Percentiles rank a stretch among this genome's conserved stretches.
These are phyloP conservation scores for Calonectria hongkongensis DNA, from an alignment of 2,329 filamentous ascomycete species.

Conservation along the genomic window DNA sequence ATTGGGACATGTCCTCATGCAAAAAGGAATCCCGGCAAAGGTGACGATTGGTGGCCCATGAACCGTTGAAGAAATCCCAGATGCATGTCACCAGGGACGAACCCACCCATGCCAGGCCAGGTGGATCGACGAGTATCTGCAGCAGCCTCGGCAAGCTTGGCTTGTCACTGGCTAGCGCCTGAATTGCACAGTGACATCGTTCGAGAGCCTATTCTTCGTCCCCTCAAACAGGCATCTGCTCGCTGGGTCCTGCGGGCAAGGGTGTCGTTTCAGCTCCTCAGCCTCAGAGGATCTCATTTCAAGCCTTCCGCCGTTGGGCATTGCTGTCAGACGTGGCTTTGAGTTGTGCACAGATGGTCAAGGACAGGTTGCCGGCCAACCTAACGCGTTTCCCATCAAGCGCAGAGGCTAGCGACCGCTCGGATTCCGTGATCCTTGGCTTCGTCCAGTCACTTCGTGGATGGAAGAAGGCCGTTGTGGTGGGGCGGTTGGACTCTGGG, in stretches of 20 bases:
- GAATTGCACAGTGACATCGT: constrained; percentile 19
- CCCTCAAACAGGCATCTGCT: not conserved
- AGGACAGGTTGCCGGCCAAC: not conserved
- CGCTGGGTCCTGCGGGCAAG: constrained; percentile 11
- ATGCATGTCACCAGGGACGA: constrained; percentile 21
- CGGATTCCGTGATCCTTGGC: constrained; percentile 8
- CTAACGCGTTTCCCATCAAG: constrained; percentile 5
- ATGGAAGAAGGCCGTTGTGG: constrained; percentile 19
- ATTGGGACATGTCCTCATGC: constrained; percentile 8
- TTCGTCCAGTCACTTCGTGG: constrained; percentile 23
- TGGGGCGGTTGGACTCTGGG: constrained; percentile 10
- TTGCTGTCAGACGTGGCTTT: constrained; percentile 27
- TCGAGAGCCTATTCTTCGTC: constrained; percentile 20
- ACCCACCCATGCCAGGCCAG: not conserved
- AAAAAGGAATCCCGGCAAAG: not conserved
- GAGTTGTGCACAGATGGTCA: constrained; percentile 5
- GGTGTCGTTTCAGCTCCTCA: constrained; percentile 39
- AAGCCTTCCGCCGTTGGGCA: constrained; percentile 21
- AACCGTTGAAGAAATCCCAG: constrained; percentile 17
- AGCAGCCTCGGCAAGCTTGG: constrained; percentile 11
- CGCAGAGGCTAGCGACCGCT: constrained; percentile 6
- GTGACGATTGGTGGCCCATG: not conserved
- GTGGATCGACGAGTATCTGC: constrained; percentile 11
- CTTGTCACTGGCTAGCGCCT: constrained; percentile 20
- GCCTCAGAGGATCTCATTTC: constrained; percentile 20